Evolutionary conservation across 1,284 basidiomycete genomes (phyloP).

Genomic region (Ustilago loliicola): DNA sequence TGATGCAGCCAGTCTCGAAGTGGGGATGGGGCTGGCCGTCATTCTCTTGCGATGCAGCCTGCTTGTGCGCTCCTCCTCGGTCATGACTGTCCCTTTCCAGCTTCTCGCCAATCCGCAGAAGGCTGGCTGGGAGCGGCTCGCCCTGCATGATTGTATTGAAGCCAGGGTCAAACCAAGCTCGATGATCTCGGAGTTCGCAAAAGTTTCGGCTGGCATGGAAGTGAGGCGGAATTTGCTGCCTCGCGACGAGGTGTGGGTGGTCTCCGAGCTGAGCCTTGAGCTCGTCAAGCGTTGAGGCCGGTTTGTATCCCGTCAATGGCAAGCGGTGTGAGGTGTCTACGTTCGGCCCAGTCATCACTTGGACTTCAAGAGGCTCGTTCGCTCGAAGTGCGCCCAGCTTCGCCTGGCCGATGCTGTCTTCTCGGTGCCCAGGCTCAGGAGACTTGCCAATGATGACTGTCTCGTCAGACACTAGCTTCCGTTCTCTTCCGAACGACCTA

Average conservation of each 20-base stretch:
- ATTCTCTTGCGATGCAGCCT: background rate
- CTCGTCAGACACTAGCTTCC: conserved; percentile 33
- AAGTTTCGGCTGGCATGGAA: background rate
- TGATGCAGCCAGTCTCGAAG: too few species aligned
- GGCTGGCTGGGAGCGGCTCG: background rate
- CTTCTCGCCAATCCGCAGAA: background rate
- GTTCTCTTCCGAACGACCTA: conserved; percentile 8
- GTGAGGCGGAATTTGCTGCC: background rate
- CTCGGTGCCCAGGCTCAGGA: background rate
- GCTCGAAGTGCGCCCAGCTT: background rate
- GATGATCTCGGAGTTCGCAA: background rate
- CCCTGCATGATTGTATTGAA: background rate
- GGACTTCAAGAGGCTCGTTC: background rate
- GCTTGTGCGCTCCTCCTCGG: background rate
- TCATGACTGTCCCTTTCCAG: background rate
- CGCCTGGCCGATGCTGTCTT: background rate
- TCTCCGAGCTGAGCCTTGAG: conserved; percentile 34
- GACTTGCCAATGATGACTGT: conserved; percentile 32
- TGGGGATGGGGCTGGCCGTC: background rate
- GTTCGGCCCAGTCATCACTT: background rate
- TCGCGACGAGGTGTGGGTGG: background rate
- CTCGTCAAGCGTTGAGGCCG: conserved; percentile 18
- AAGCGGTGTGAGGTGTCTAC: background rate
- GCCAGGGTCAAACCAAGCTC: conserved; percentile 6
- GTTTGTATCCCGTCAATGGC: conserved; percentile 6